Evolutionary conservation across 1,284 basidiomycete species (phyloP).

Genomic region (Microbotryomycetes sp.): DNA sequence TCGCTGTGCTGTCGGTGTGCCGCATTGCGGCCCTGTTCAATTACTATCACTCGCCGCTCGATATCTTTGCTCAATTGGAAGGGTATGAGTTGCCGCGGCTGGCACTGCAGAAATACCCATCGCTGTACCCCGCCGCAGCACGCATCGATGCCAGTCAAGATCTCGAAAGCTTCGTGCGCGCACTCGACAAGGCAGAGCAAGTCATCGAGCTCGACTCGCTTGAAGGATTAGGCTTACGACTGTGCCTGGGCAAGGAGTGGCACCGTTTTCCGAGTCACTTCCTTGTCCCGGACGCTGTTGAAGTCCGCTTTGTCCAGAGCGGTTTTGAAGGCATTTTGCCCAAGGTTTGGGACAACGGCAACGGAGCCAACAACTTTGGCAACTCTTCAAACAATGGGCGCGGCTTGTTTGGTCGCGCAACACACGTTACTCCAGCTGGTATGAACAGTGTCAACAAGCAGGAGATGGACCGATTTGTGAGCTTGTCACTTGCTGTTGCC

Average conservation of each 20-base stretch:
- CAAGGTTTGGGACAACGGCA: slow-evolving; percentile 57
- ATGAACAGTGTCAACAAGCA: slow-evolving; percentile 87
- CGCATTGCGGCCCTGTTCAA: slow-evolving; percentile 73
- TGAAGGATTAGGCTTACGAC: slow-evolving; percentile 61
- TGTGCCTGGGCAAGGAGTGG: slow-evolving; percentile 95
- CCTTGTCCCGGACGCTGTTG: slow-evolving; percentile 73
- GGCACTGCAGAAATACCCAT: slow-evolving; percentile 55
- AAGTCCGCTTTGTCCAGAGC: slow-evolving; percentile 79
- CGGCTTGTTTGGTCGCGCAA: slow-evolving; percentile 59
- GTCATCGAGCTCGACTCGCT: slow-evolving; percentile 65
- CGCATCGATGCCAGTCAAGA: slow-evolving; percentile 23
- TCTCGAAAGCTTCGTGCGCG: slow-evolving; percentile 20
- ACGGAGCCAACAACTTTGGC: slow-evolving; percentile 37
- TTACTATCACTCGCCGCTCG: slow-evolving; percentile 87
- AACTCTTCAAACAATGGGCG: slow-evolving; percentile 37
- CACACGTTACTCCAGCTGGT: slow-evolving; percentile 56
- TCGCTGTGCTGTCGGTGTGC: slow-evolving; percentile 64
- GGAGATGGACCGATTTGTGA: slow-evolving; percentile 70
- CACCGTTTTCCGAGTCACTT: slow-evolving; percentile 88
- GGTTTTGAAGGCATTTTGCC: slow-evolving; percentile 86
- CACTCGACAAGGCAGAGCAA: slow-evolving; percentile 48
- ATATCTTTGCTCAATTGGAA: slow-evolving; percentile 66
- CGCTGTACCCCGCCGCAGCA: slow-evolving; percentile 18
- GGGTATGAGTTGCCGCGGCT: slow-evolving; percentile 70
- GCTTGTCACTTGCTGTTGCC: slow-evolving; percentile 41